Base-by-base conservation (phyloP, 2,329 filamentous ascomycete genomes). In the Penicillium frequentans region DNA sequence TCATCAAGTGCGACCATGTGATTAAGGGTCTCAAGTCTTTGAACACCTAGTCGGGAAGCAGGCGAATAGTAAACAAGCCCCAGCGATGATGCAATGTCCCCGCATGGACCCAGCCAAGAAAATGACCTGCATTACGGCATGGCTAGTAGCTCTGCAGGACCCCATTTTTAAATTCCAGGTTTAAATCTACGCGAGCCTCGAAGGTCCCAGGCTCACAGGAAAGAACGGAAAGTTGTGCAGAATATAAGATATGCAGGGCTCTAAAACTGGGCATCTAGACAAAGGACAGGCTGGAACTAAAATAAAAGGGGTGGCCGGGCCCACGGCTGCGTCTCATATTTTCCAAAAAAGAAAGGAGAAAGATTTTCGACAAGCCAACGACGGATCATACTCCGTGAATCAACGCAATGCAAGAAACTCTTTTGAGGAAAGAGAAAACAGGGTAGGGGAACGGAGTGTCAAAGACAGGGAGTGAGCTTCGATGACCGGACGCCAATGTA, bases 321-420 rank as follows among this genome's bases (percentile, higher is more conserved):
- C 44, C 52, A 46, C 50, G 49, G 56, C 55, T 49, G 58, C 43
- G 45, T 61, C 60, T 59, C 59, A 58, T 66, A 66, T 66, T 64
- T 63, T 61, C 58, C 54, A 59, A 59, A 55, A 57, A 52, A 53
- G 23, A 59, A 53, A 54, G 44, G 50, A 39, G 47, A 29, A 54
- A 54, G 23, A 51, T 56, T 58, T 58, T 56, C 54, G 45, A 60
- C 45, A 56, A 56, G 42, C 61, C 60, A 61, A 60, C 49, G 44
- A 59, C 55, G 55, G 59, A 57, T 60, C 54, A 43, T 52, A 56
- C 52, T 57, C 58, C 58, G 54, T 47, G 54, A 42, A 57, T 60
- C 57, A 60, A 61, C 61, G 66, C 61, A 66, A 65, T 66, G 63
- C 63, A 64, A 63, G 53, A 46, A 52, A 55, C 55, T 61, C 52